Base-by-base conservation (phyloP, 345 rosid genomes). In the Noccaea bulbosa region DNA sequence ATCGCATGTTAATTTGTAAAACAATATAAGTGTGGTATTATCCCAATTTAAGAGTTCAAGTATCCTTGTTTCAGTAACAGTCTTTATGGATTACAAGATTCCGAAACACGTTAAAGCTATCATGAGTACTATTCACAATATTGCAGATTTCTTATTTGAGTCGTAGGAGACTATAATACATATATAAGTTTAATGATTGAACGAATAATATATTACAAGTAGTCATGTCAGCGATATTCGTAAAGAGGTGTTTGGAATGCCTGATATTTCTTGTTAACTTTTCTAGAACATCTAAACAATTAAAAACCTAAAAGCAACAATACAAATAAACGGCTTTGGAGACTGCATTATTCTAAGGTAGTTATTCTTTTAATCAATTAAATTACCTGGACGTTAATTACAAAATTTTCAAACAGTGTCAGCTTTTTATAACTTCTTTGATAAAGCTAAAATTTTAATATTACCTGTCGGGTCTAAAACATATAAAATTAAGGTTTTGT, bases 371-470 rank as follows among this genome's bases (percentile, higher is more conserved):
- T 67, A 22, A 67, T 67, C 43, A 43, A 67, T 33, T 52, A 49
- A 43, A 58, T 58, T 14, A 57, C 39, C 22, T 66, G 22, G 54
- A 50, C 53, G 72, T 41, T 51, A 57, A 67, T 74, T 59, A 74
- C 63, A 61, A 61, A 67, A 60, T 37, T 60, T 35, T 5, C 43
- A 12, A 61, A 61, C 44, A 51, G 44, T 61, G 62, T 59, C 64
- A 67, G 62, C 56, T 67, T 74, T 44, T 52, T 43, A 27, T 30
- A 60, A 60, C 73, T 41, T 74, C 55, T 74, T 59, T 74, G 43
- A 39, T 51, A 67, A 74, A 67, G 63, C 49, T 45, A 37, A 44
- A 48, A 11, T 1, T 1, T 59, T 4, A 41, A 20, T 24, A 66
- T 41, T 66, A 30, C 10, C 34, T 58, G 67, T 74, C 67, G 24